Evolutionary conservation across 768 basidiomycete species (phyloP), one percentile per base, ranked within the genome.

Genomic region (Sarcodon aspratus): DNA sequence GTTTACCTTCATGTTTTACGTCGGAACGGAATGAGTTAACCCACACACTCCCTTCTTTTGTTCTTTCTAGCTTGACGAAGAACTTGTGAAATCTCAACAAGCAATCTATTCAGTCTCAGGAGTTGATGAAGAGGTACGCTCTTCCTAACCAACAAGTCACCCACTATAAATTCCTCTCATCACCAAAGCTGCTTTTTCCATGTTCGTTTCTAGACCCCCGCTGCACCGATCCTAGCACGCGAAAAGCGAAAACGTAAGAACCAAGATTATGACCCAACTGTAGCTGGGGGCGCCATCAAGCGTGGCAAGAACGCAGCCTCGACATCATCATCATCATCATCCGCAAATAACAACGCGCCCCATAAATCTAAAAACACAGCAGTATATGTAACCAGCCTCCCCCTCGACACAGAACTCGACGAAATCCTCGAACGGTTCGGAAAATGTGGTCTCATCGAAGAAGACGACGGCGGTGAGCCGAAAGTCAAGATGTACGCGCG

Each of bases 401-500:
- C 95, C 8, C 57, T 68, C 0, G 85, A 93, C 59, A 69, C 90
- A 0, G 85, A 85, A 1, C 57, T 62, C 7, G 81, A 85, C 8
- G 87, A 92, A 61, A 63, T 99, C 33, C 69, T 78, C n/a, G 78
- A 80, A 45, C 81, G 86, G n/a, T 99, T 98, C 63, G 78, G 81
- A 18, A 92, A 80, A 62, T 97, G 82, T 55, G 96, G 96, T 13
- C 78, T 99, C 33, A 79, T 99, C 47, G 84, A 97, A 61, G 90
- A 95, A 59, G 92, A 91, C 53, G 85, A 93, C 56, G 70, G 81
- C n/a, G 93, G 89, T 2, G 79, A 89, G 50, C 82, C 85, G n/a
- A 90, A 94, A 61, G 77, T 98, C 62, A 99, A 99, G 71, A 73
- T 98, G 70, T 99, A 99, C 64, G 85, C 87, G 43, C 79, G 78